Base-by-base conservation (phyloP, 2,329 filamentous ascomycete species). In the Coniochaeta prunicola region DNA sequence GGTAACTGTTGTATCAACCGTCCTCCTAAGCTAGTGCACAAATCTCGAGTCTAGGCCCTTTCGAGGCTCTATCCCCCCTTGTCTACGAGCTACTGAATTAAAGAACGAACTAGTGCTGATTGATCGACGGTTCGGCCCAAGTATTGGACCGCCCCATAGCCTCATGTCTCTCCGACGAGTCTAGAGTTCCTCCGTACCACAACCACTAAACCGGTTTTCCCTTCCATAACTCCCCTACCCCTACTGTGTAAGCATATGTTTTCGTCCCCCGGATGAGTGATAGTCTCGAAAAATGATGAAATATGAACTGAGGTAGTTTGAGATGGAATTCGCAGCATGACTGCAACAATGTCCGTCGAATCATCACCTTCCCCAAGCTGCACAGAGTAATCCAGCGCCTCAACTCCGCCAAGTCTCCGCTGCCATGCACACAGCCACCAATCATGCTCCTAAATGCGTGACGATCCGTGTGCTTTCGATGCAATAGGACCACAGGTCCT, bases 401-500 rank as follows among this genome's bases (percentile, higher is more conserved):
- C 12, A 42, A 45, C 40, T 45, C 40, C 40, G 21, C 40, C 40
- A 26, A 45, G 40, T 45, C 19, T 45, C 9, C 40, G 10, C 13
- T 30, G 50, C 21, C 50, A 53, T 53, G 50, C 50, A 53, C 50
- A 53, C 50, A 53, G 50, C 50, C 50, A 28, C 26, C 12, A n/a
- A 8, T 21, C 50, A 10, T 53, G 5, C 31, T 15, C 30, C 10
- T 21, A 34, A 33, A 15, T 55, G 30, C 30, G 30, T 15, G 17
- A 55, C 13, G 30, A 55, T 55, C 50, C n/a, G n/a, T 31, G 36
- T n/a, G 15, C 9, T 10, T n/a, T n/a, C 17, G 15, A n/a, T n/a
- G 33, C 53, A 12, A 7, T n/a, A 4, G 12, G 9, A 10, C 31
- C 19, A 28, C 53, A 28, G 10, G 10, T 33, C 9, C 6, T 4